A percentile compares a stretch with the other conserved stretches of the same genome.
phyloP scores from a whole-genome alignment of 345 rosid genomes.

The Populus simonii region DNA sequence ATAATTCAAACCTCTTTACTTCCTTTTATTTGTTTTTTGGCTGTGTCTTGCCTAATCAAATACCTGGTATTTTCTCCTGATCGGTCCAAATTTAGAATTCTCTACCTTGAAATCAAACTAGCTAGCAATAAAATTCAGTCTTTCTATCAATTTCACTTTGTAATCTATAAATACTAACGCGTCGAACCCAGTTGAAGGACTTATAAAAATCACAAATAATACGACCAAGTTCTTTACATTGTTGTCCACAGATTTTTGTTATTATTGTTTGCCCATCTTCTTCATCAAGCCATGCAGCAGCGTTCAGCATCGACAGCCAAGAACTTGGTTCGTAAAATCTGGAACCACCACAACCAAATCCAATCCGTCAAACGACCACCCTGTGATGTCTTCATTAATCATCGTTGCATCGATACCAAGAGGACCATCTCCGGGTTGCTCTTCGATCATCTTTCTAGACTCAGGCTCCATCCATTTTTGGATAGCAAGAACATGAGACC shows the following conservation, averaged over 20 bases:
- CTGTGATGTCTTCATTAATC: conserved; percentile 79
- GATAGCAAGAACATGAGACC: conserved; percentile 84
- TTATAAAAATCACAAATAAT: background rate
- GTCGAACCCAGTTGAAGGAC: background rate
- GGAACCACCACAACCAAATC: conserved; percentile 8
- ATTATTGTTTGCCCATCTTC: conserved; percentile 2
- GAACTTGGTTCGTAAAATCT: conserved; percentile 19
- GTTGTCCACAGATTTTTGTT: background rate
- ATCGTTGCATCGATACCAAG: conserved; percentile 77
- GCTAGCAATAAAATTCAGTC: background rate
- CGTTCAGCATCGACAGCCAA: conserved; percentile 21
- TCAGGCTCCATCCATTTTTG: conserved; percentile 49
- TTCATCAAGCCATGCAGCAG: conserved; percentile 50
- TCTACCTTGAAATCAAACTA: background rate
- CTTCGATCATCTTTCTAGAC: conserved; percentile 42
- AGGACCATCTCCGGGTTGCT: conserved; percentile 67
- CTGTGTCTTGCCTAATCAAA: background rate
- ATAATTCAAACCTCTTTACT: background rate
- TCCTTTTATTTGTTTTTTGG: background rate
- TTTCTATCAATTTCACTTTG: background rate
- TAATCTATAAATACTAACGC: background rate
- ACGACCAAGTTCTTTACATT: background rate
- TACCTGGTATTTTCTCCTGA: conserved; percentile 25
- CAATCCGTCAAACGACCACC: conserved; percentile 9
- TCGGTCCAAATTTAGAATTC: conserved; percentile 9